These are phyloP conservation scores for Bipolaris bicolor DNA, from an alignment of 2,329 filamentous ascomycete species.

Conservation along the genomic window DNA sequence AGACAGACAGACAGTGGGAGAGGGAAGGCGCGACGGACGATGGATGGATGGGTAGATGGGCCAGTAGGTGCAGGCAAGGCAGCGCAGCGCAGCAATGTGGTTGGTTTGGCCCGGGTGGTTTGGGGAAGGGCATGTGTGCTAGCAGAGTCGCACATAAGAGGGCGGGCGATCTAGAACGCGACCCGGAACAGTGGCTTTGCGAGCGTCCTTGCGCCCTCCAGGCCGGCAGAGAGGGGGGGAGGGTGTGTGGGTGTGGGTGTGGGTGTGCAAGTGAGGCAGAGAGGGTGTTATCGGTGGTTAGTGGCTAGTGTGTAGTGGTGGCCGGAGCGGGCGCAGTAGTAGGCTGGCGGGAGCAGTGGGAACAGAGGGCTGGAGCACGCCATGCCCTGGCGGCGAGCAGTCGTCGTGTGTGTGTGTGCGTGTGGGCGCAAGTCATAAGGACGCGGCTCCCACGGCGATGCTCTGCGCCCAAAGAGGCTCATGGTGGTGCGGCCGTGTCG, in stretches of 20 bases:
- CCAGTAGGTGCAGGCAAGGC: neutral
- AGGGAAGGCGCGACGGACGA: neutral
- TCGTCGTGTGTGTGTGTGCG: no score
- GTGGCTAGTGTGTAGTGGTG: neutral
- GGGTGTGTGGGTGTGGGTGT: constrained; percentile 10
- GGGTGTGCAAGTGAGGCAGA: constrained; percentile 3
- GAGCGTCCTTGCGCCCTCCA: constrained; percentile 19
- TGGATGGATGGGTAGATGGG: neutral
- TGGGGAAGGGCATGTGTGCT: constrained; percentile 14
- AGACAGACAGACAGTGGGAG: neutral
- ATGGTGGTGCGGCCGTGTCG: neutral
- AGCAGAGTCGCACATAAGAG: constrained; percentile 34
- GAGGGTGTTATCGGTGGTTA: constrained; percentile 15
- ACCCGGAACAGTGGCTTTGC: constrained; percentile 35
- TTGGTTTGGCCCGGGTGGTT: constrained; percentile 27
- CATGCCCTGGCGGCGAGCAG: neutral
- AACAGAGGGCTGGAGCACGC: neutral
- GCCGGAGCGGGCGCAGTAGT: neutral
- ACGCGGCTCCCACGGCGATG: neutral
- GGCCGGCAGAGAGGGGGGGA: constrained; percentile 2
- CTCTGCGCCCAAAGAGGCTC: neutral
- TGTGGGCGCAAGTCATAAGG: neutral
- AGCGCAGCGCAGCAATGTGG: constrained; percentile 27
- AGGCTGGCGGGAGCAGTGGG: no score
- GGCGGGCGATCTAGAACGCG: constrained; percentile 44